Conservation (phyloP, 164 flowering plant species). For the Nymphaea colorata region DNA sequence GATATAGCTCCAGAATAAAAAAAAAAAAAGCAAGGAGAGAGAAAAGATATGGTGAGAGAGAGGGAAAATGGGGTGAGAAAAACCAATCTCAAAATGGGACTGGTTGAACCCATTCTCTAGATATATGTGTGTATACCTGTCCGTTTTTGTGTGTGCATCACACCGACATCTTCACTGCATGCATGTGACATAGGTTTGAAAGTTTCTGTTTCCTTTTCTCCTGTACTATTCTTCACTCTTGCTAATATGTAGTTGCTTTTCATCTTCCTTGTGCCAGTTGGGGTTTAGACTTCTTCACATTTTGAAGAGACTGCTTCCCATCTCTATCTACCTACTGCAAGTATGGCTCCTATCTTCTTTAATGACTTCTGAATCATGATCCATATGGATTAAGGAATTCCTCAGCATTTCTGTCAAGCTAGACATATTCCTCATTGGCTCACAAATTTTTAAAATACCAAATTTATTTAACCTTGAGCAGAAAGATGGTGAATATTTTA, state of each 20-base stretch:
- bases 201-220: neutral
- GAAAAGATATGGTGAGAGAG: too few relatives aligned
- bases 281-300: slow-evolving; percentile 80
- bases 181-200: too few relatives aligned
- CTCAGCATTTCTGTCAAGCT: neutral
- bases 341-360: slow-evolving; percentile 20
- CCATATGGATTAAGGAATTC: neutral
- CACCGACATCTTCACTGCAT: too few relatives aligned
- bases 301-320: slow-evolving; percentile 86
- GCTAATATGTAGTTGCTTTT: neutral
- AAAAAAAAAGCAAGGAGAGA: too few relatives aligned
- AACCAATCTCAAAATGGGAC: too few relatives aligned
- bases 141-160: too few relatives aligned
- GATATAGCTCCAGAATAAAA: too few relatives aligned
- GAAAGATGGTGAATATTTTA: slow-evolving; percentile 94
- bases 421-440: slow-evolving; percentile 3
- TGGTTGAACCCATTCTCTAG: too few relatives aligned
- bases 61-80: too few relatives aligned
- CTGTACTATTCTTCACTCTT: neutral
- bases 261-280: slow-evolving; percentile 35
- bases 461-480: slow-evolving; percentile 16
- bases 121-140: too few relatives aligned
- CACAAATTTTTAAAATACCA: neutral
- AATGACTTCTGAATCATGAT: neutral
- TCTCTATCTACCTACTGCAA: slow-evolving; percentile 87